These are phyloP conservation scores for Rhodotorula babjevae DNA, from an alignment of 768 basidiomycete species.

Conservation along the genomic window DNA sequence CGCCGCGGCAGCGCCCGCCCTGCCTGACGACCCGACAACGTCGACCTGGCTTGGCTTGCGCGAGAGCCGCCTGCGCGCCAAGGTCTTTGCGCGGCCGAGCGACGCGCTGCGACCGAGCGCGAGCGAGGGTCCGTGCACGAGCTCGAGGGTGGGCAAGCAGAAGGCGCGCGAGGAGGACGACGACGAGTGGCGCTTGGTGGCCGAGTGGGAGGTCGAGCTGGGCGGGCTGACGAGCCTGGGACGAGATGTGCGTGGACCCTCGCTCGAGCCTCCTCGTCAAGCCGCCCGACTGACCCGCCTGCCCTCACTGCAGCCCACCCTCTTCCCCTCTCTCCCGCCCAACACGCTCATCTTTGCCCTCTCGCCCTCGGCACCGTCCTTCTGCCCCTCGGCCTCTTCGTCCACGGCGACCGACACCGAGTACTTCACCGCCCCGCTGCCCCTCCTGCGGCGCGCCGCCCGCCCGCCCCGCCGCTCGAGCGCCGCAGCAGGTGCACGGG, in stretches of 20 bases:
- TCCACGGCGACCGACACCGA: conserved; percentile 21
- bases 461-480: neutral
- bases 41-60: conserved; percentile 8
- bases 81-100: conserved; percentile 16
- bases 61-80: conserved; percentile 1
- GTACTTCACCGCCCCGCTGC: conserved; percentile 36
- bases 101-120: neutral
- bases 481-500: too few species aligned
- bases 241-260: conserved; percentile 20
- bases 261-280: too few species aligned
- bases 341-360: conserved; percentile 38
- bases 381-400: conserved; percentile 5
- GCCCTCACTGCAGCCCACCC: neutral
- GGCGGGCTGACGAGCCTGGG: conserved; percentile 28
- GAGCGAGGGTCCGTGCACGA: neutral
- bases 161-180: neutral
- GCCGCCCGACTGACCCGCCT: neutral
- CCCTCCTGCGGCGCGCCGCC: neutral
- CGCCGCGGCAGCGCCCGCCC: neutral
- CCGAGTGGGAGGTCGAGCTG: conserved; percentile 35
- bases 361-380: neutral
- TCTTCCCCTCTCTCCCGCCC: conserved; percentile 31
- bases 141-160: conserved; percentile 13
- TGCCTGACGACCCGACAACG: neutral
- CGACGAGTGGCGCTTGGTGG: conserved; percentile 12